Evolutionary conservation across 257 asterid species (phyloP).

Genomic region (Solanum pimpinellifolium): DNA sequence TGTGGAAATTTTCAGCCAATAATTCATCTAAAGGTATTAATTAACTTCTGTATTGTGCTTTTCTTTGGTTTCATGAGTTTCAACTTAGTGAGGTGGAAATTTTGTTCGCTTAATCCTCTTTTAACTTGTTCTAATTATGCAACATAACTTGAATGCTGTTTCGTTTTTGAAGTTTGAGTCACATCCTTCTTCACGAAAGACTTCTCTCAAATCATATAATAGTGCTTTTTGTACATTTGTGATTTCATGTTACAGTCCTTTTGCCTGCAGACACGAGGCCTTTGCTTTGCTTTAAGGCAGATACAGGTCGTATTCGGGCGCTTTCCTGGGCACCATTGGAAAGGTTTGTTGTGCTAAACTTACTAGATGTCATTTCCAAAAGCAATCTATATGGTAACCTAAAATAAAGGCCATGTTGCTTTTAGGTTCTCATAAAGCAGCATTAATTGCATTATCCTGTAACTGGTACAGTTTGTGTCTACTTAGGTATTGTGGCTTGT

Average conservation of each 20-base stretch:
- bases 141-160: neutral
- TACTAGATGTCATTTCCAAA: neutral
- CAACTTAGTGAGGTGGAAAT: neutral
- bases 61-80: neutral
- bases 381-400: neutral
- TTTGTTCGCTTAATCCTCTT: neutral
- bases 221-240: neutral
- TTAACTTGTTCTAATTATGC: neutral
- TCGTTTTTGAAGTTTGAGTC: neutral
- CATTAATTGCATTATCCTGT: neutral
- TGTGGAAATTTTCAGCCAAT: conserved; percentile 67
- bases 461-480: neutral
- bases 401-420: neutral
- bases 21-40: conserved; percentile 57
- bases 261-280: conserved; percentile 70
- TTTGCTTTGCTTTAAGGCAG: conserved; percentile 75
- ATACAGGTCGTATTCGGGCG: conserved; percentile 72
- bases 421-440: neutral
- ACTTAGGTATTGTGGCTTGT: neutral
- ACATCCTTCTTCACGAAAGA: neutral
- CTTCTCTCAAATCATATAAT: neutral
- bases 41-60: neutral
- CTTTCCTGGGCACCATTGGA: conserved; percentile 76
- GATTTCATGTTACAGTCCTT: neutral
- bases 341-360: conserved; percentile 32